Evolutionary conservation across 176 grass and related monocot species (phyloP), one percentile per base, ranked within the genome.

Genomic region (Bolboschoenus planiculmis): DNA sequence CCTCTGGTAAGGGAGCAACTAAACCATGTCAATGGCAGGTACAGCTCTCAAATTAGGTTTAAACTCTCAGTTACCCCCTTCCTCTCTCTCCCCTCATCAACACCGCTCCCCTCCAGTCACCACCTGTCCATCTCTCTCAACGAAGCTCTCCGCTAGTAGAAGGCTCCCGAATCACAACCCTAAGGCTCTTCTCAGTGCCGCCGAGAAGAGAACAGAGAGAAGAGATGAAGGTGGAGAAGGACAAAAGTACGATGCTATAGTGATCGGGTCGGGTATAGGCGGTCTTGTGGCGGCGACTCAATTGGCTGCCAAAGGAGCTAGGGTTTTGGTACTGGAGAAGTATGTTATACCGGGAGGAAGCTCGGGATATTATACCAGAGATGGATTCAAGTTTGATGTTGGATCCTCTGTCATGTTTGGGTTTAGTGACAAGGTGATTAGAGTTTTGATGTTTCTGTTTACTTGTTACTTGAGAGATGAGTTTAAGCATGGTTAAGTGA

Each of bases 371-470:
- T 97, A 97, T 87, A 36, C 80, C 73, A 85, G 92, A 80, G 90
- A 89, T 48, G 92, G 90, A 5, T 97, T 97, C 88, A 97, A 90
- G 37, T 97, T 97, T 68, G 92, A 97, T 76, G 87, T 97, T 4
- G 95, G 92, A 16, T 97, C 95, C 9, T 94, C 95, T 34, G 90
- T 97, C 64, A 94, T 97, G 90, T 94, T 97, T 79, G 95, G 95
- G 5, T 97, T 97, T 79, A 91, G 92, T 44, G 95, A 97, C 73
- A 94, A 92, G 95, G 95, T 91, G 62, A 43, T 86, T 2, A 11
- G 1, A 29, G 9, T 75, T 50, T 50, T 50, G 1, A 75, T 50
- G 11, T 48, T 48, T 48, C 10, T 16, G 1, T 36, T 29, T 47
- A 4, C n/a, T 34, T 65, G n/a, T n/a, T 36, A 20, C 30, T 36